Base-by-base conservation (phyloP, 306 rosid genomes). In the Ceratonia siliqua region DNA sequence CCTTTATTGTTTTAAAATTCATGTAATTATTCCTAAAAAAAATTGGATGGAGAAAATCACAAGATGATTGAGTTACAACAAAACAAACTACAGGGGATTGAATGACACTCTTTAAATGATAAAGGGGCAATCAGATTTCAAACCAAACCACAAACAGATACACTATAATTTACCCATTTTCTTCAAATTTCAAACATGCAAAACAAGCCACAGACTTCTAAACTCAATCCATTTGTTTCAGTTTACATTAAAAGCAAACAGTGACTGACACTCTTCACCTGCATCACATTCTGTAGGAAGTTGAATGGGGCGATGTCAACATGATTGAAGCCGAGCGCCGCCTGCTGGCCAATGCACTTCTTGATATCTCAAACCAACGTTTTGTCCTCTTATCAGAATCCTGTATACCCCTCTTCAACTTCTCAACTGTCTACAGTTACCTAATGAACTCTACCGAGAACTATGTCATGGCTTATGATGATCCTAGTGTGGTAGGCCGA, bases 251-350 rank as follows among this genome's bases (percentile, higher is more conserved):
- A 30, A n/a, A n/a, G n/a, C n/a, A n/a, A 46, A 43, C 20, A 2
- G 11, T 72, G 32, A 49, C 56, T 15, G 53, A 39, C 1, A 32
- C 13, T 28, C 7, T 67, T 46, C 0, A 11, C 53, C 10, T 63
- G 14, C n/a, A 24, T 20, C 14, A 48, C 27, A 52, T 0, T 17
- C 43, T 81, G 75, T 86, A 93, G 96, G 81, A 25, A 69, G 97
- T 89, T 7, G 71, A 28, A 22, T 93, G 98, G 98, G 98, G 98
- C 5, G 81, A 87, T 1, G 84, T 86, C 52, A 90, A 83, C 83
- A 86, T 93, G 98, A 75, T 93, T 0, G 93, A 89, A 75, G 98
- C 97, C 0, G 98, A 93, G 79, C 88, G 95, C 0, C 93, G 97
- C 4, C 82, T 93, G 0, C 84, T 93, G 5, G 93, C 90, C 2